phyloP scores from a whole-genome alignment of 2,329 filamentous ascomycete genomes.

The Colletotrichum sp. region DNA sequence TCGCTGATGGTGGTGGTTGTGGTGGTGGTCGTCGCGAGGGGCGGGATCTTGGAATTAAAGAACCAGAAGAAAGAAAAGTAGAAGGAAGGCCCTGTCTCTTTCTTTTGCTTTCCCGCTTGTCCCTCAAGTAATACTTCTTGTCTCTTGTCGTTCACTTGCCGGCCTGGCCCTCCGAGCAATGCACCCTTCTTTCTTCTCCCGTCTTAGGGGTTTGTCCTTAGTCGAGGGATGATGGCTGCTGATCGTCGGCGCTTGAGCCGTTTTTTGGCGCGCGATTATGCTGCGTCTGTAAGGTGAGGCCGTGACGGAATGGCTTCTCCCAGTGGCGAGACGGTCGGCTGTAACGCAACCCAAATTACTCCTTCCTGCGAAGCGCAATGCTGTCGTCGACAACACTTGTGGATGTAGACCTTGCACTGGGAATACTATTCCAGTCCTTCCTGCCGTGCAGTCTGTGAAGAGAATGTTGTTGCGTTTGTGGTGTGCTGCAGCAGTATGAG shows the following conservation, averaged over 20 bases:
- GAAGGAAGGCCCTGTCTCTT: not conserved
- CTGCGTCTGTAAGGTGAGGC: conserved; percentile 41
- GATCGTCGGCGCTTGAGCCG: conserved; percentile 40
- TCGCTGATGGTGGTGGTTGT: not conserved
- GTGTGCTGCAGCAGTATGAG: not conserved
- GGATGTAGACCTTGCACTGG: not conserved
- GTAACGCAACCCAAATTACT: conserved; percentile 2
- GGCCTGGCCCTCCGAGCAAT: not conserved
- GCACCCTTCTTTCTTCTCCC: not conserved
- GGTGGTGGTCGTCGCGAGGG: not conserved
- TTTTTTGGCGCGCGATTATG: conserved; percentile 51
- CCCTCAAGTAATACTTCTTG: not conserved
- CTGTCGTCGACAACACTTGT: not conserved
- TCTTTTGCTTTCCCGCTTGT: not conserved
- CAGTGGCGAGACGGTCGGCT: not conserved
- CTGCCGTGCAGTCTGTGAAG: not conserved
- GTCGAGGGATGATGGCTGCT: conserved; percentile 22
- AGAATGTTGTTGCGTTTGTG: not conserved
- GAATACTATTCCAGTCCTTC: not conserved
- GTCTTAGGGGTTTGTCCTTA: conserved; percentile 7
- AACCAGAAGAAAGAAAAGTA: not conserved
- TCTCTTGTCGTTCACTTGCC: not conserved
- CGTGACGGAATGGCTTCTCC: conserved; percentile 5
- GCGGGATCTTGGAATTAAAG: not conserved
- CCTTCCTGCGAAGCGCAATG: not conserved